Evolutionary conservation across 306 rosid genomes (phyloP), one percentile per base, ranked within the genome.

Genomic region (Phaseolus lunatus): DNA sequence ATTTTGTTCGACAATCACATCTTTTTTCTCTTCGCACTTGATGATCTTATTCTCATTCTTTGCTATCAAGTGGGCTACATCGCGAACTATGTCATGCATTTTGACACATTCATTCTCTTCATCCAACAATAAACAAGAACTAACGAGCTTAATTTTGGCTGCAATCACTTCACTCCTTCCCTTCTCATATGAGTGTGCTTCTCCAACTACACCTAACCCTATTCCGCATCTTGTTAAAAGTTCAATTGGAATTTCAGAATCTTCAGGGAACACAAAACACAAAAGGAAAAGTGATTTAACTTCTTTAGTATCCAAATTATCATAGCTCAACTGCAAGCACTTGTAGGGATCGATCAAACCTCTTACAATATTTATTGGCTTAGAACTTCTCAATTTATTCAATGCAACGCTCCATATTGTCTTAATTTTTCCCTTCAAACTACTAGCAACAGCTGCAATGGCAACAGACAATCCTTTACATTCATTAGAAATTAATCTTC

Each of bases 201-300:
- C 22, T 11, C 56, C 69, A 62, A 23, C 44, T 4, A 83, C 5
- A 15, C 78, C 63, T 7, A 58, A 9, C 9, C 78, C 83, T 15
- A 58, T 3, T 16, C 12, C 81, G 61, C 8, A 2, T 52, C 49
- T 67, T 1, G 45, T 50, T 16, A 79, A 68, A 6, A 1, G 0
- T 11, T 73, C 86, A 3, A 41, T 0, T 0, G 54, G 26, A 31
- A 83, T 73, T 67, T 73, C 62, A 73, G 0, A 27, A 59, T 75
- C 86, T 67, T 78, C 68, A 7, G 83, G 80, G 41, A 78, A 83
- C 1, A 68, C 22, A 50, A 80, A 78, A 9, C 86, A 78, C 47
- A 78, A 22, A 1, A 78, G 20, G 19, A 83, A 50, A 0, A 79
- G 41, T 13, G 41, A 11, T 53, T 75, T 18, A 37, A 70, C 63